These are phyloP conservation scores for Skeletonema grethae DNA, from an alignment of 108 stramenopile genomes.

Conservation along the genomic window DNA sequence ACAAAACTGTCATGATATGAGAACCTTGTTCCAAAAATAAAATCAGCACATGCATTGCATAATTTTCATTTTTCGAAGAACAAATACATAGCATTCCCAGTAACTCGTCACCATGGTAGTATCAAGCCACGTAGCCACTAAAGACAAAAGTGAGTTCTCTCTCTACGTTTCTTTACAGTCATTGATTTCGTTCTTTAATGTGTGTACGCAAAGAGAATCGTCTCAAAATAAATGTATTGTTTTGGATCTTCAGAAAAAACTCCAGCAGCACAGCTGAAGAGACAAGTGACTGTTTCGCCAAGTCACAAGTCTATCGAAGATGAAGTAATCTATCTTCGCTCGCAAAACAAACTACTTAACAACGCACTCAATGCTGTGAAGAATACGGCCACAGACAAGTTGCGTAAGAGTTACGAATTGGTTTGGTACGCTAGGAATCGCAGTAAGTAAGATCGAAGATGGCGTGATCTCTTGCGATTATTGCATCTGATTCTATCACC, in stretches of 20 bases:
- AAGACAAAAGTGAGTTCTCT: background rate
- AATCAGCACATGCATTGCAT: too few relatives aligned
- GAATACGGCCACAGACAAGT: slow-evolving; percentile 30
- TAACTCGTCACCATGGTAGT: background rate
- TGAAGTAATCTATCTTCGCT: slow-evolving; percentile 44
- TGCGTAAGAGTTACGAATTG: slow-evolving; percentile 35
- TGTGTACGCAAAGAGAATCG: background rate
- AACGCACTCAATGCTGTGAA: slow-evolving; percentile 46
- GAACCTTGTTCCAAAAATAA: too few relatives aligned
- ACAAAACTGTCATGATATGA: too few relatives aligned
- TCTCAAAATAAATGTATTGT: background rate
- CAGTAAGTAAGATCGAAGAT: slow-evolving; percentile 30
- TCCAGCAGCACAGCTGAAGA: slow-evolving; percentile 15
- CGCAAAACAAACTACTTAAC: slow-evolving; percentile 44
- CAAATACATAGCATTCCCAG: too few relatives aligned
- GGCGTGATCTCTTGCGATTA: background rate
- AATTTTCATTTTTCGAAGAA: too few relatives aligned
- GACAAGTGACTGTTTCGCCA: slow-evolving; percentile 11
- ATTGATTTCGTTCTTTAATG: background rate
- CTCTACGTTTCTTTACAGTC: too few relatives aligned
- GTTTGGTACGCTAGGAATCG: slow-evolving; percentile 56
- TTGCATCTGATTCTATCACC: background rate
- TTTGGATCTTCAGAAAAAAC: slow-evolving; percentile 11
- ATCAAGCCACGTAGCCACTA: background rate
- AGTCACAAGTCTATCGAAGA: slow-evolving; percentile 36